phyloP scores from a whole-genome alignment of 495 filamentous ascomycete genomes.

The Pyronema domesticum region DNA sequence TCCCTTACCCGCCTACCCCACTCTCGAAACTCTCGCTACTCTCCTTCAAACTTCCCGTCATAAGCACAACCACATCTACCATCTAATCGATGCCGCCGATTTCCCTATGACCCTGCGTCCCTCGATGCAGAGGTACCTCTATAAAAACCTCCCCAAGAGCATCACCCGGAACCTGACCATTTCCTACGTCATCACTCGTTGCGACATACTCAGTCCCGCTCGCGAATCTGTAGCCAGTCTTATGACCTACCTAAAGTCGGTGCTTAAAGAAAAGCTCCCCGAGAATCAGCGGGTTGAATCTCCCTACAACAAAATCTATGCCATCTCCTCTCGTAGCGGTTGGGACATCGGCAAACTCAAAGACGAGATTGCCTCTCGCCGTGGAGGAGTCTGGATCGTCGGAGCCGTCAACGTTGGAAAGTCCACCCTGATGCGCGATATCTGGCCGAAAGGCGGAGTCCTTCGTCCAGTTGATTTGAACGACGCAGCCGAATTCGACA shows the following conservation, averaged over 20 bases:
- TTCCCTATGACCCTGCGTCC: conserved; percentile 83
- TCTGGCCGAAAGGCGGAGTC: conserved; percentile 22
- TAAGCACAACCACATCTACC: conserved; percentile 82
- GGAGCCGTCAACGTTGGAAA: conserved; percentile 98
- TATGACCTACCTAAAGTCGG: conserved; percentile 60
- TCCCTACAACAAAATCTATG: conserved; percentile 4
- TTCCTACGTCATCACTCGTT: conserved; percentile 75
- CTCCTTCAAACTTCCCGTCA: conserved; percentile 75
- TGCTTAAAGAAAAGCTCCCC: conserved; percentile 55
- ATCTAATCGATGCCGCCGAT: conserved; percentile 93
- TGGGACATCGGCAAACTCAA: conserved; percentile 20
- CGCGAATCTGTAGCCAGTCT: conserved; percentile 64
- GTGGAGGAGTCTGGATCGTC: conserved; percentile 87
- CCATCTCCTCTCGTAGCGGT: conserved; percentile 14
- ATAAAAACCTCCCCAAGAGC: conserved; percentile 4
- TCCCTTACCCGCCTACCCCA: conserved; percentile 32
- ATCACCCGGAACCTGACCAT: conserved; percentile 40
- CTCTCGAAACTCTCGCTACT: conserved; percentile 54
- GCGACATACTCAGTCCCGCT: conserved; percentile 64
- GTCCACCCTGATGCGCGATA: conserved; percentile 55
- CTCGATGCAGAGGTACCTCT: conserved; percentile 33
- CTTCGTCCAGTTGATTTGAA: conserved; percentile 11
- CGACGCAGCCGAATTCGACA: conserved; percentile 20
- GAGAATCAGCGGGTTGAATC: conserved; percentile 31
- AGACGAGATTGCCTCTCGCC: conserved; percentile 30